Evolutionary conservation across 1,284 basidiomycete species (phyloP), one percentile per base, ranked within the genome.

Genomic region (Singerocomus inundabilis): DNA sequence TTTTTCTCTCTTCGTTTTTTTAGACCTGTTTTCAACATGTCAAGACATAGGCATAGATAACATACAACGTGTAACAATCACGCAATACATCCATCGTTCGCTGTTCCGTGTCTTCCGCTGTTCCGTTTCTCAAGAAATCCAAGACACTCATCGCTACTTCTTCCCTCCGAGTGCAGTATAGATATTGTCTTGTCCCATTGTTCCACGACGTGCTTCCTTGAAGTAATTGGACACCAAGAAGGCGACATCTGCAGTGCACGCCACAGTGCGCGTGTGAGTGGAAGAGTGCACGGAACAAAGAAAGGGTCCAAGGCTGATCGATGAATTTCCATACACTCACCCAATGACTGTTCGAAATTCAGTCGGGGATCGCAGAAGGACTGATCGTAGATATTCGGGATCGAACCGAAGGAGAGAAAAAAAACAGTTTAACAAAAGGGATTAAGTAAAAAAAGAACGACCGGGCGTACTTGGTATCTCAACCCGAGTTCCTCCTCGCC

Each of bases 301-400:
- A 46, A 16, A n/a, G 26, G 10, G n/a, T 35, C n/a, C 10, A 21
- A 21, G 4, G 21, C 21, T 0, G 1, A 33, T 11, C 1, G 13
- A 28, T 28, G 15, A 18, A 13, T 31, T 24, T 44, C 15, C 3
- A 15, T 29, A 5, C 21, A 73, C 80, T 49, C 57, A 89, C 88
- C 87, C 28, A 91, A 74, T 44, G 84, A 86, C 63, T 91, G 88
- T 65, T 91, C 88, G 53, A 91, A 90, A 61, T 91, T 91, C 49
- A 91, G 70, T 44, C 89, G 72, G 9, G 88, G 89, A 70, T 91
- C 88, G 62, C 88, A 91, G 72, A 90, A 91, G 2, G 83, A 86
- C 84, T 62, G 26, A 81, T 47, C 11, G 49, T 28, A n/a, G 41
- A 48, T 18, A 4, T 35, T 21, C 37, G 52, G 43, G 18, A 40